Evolutionary conservation across 768 basidiomycete species (phyloP), one percentile per base, ranked within the genome.

Genomic region (Exidia glandulosa): DNA sequence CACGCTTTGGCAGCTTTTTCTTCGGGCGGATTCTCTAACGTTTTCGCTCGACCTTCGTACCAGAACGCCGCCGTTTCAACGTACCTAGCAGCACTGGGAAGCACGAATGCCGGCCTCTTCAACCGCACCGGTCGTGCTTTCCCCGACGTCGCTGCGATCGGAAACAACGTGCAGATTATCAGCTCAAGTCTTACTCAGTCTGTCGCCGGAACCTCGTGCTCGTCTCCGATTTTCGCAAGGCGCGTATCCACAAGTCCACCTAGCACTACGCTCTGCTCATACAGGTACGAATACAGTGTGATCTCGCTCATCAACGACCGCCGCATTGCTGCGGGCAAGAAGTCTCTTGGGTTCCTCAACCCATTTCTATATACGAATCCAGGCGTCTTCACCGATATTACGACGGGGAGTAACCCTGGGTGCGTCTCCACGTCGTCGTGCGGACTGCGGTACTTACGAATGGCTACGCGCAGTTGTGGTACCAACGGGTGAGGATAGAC

Each of bases 11-110:
- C n/a, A 1, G 16, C 48, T 57, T 72, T 74, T 63, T 73, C 71
- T 19, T 68, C 69, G 10, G 73, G 75, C 10, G 74, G 74, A 32
- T 71, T 75, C 64, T 72, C 71, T 23, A 70, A 71, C 54, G 64
- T 66, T 63, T 75, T 74, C 62, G 33, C 61, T 3, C 60, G 29
- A 3, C 71, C 72, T 12, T 61, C 65, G 19, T 45, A 12, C 41
- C 41, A 45, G 16, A 23, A 14, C 1, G 41, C 16, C 9, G 41
- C 41, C 16, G 41, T 45, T 1, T 14, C 41, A 10, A 57, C 57
- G 1, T 75, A 63, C 63, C 62, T 75, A 32, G 62, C 60, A 1
- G 63, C 61, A 16, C 63, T 73, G 23, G 66, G 65, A 32, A 59
- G 57, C 41, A 65, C 64, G 10, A 60, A 61, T 45, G 58, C 62